Evolutionary conservation across 768 basidiomycete species (phyloP), one percentile per base, ranked within the genome.

Genomic region (Mrakia frigida): DNA sequence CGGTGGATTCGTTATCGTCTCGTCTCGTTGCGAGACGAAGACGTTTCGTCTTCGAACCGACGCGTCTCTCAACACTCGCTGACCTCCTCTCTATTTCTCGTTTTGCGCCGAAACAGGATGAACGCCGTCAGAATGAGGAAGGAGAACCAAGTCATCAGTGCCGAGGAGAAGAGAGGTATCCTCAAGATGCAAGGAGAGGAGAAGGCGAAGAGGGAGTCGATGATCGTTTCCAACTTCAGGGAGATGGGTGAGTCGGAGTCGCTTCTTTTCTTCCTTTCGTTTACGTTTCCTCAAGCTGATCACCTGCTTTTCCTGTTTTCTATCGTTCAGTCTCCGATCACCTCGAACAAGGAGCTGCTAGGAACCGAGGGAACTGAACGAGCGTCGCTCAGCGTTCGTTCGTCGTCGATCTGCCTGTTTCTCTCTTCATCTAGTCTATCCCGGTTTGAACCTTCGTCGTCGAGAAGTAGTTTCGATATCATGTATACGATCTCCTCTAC

Each of bases 111-210:
- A 6, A 25, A 31, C 35, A 88, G 94, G 83, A 99, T 99, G 97
- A 99, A 98, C 80, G 96, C 97, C 0, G 96, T 99, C 61, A 92
- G 97, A 77, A 92, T 99, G 89, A 86, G 96, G 82, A 98, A 98
- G 87, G 97, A 99, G 86, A 98, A 99, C 85, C 97, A 99, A 85
- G 95, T 98, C 79, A 99, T 99, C 82, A 93, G 91, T 80, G 94
- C 96, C 1, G 97, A 98, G 84, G 97, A 99, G 87, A 98, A 98
- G 87, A 85, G 97, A 46, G 92, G 73, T 74, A 74, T 74, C 63
- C 60, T 98, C 82, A 96, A 97, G 84, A 81, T 98, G 83, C 96
- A 98, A 84, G 91, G 86, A 82, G 96, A 98, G 83, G 97, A 99
- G 85, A 89, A 91, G 83, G 90, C 67, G 0, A 89, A 95, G 84